phyloP scores from a whole-genome alignment of 805 yeast species.

The Saturnispora dispora region DNA sequence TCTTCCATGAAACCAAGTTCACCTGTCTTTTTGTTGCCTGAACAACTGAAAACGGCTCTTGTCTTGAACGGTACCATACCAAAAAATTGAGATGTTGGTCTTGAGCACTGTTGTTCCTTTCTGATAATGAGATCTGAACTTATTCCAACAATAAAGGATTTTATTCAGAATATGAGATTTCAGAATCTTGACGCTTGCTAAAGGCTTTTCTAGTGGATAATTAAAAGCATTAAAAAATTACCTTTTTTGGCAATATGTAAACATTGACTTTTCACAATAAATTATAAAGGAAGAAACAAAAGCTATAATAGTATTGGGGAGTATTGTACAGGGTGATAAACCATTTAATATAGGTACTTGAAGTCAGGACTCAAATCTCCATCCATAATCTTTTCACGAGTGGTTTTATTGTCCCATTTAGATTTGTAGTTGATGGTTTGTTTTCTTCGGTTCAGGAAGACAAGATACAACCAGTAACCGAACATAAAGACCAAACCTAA shows the following conservation, averaged over 20 bases:
- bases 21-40: slow-evolving; percentile 72
- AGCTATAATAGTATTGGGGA: background rate
- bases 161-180: background rate
- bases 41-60: slow-evolving; percentile 79
- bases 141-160: background rate
- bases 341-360: slow-evolving; percentile 34
- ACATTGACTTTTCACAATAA: background rate
- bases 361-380: slow-evolving; percentile 37
- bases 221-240: background rate
- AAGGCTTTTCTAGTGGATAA: background rate
- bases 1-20: slow-evolving; percentile 93
- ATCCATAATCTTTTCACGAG: slow-evolving; percentile 24
- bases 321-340: background rate
- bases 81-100: background rate
- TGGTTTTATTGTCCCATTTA: slow-evolving; percentile 22
- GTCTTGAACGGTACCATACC: slow-evolving; percentile 21
- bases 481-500: slow-evolving; percentile 32
- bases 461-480: slow-evolving; percentile 26
- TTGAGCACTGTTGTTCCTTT: background rate
- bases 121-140: background rate
- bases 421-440: slow-evolving; percentile 23
- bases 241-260: background rate
- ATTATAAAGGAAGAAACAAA: background rate
- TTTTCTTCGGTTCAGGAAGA: slow-evolving; percentile 30
- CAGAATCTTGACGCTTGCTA: background rate